Conservation (phyloP, 441 rosid species). For the Sinapis alba region DNA sequence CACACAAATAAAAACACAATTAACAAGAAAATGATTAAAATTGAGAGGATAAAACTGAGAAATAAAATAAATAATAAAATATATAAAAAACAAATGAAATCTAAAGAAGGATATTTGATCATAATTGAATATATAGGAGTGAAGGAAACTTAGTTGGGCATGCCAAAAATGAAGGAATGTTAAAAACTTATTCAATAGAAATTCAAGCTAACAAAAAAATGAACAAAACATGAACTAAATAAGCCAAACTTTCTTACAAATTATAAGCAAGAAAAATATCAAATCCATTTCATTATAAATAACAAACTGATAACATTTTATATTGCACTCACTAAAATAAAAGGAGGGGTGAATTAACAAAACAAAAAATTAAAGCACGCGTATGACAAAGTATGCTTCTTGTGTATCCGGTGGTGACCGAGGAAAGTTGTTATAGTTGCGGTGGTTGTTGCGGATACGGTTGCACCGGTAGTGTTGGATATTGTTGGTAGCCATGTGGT, state of each 20-base stretch:
- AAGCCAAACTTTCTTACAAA: background rate
- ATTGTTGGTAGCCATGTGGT: constrained; percentile 28
- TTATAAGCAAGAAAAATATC: background rate
- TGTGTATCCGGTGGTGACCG: constrained; percentile 18
- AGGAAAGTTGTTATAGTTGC: constrained; percentile 1
- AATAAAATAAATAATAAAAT: too few species aligned
- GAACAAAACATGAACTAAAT: background rate
- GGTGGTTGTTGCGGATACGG: constrained; percentile 2
- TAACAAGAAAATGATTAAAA: too few species aligned
- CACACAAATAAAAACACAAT: too few species aligned
- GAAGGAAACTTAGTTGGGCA: too few species aligned
- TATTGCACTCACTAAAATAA: background rate
- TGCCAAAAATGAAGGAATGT: background rate
- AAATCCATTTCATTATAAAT: background rate
- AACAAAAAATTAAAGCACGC: background rate
- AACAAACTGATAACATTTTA: background rate
- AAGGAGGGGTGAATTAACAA: background rate
- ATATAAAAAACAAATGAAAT: background rate
- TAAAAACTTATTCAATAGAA: background rate
- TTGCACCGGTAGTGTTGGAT: constrained; percentile 4
- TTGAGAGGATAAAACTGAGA: too few species aligned
- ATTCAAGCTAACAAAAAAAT: background rate
- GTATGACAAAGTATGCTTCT: background rate
- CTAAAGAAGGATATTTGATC: too few species aligned
- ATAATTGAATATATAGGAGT: too few species aligned